phyloP scores from a whole-genome alignment of 148 eudicot genomes.

The Rhododendron simsii region DNA sequence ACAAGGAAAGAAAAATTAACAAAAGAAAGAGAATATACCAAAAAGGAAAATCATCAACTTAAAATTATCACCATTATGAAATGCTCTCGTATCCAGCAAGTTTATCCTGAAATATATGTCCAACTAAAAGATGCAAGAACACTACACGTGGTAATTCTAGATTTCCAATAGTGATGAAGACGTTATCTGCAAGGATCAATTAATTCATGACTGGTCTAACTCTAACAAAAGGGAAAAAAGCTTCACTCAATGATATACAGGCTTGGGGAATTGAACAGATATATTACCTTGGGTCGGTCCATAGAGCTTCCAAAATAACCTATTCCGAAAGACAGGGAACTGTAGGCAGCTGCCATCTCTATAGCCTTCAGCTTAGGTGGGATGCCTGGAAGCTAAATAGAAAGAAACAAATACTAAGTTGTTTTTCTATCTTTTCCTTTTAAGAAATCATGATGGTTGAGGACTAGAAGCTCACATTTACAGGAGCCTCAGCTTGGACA shows the following conservation, averaged over 20 bases:
- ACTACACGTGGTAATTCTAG: no score
- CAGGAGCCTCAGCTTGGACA: constrained; percentile 74
- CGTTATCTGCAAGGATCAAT: neutral
- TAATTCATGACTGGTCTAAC: neutral
- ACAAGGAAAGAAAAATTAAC: neutral
- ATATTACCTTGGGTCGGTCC: constrained; percentile 78
- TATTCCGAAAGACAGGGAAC: constrained; percentile 76
- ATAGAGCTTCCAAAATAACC: constrained; percentile 88
- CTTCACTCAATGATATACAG: neutral
- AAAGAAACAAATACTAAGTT: neutral
- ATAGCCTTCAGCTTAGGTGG: constrained; percentile 61
- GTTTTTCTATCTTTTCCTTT: neutral
- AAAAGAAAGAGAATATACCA: neutral
- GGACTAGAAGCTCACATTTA: constrained; percentile 30
- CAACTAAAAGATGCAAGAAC: neutral
- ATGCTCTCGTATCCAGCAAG: neutral
- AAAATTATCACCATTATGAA: neutral
- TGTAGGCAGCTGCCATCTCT: constrained; percentile 83
- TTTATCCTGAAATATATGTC: neutral
- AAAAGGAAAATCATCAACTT: neutral
- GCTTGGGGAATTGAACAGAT: neutral
- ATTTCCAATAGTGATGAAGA: no score
- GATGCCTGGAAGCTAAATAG: constrained; percentile 37
- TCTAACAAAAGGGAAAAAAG: neutral
- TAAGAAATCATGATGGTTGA: neutral